A percentile compares a stretch with the other conserved stretches of the same genome.
These are phyloP conservation scores for Podospora bellae-mahoneyi DNA, from an alignment of 495 filamentous ascomycete species.

Conservation along the genomic window DNA sequence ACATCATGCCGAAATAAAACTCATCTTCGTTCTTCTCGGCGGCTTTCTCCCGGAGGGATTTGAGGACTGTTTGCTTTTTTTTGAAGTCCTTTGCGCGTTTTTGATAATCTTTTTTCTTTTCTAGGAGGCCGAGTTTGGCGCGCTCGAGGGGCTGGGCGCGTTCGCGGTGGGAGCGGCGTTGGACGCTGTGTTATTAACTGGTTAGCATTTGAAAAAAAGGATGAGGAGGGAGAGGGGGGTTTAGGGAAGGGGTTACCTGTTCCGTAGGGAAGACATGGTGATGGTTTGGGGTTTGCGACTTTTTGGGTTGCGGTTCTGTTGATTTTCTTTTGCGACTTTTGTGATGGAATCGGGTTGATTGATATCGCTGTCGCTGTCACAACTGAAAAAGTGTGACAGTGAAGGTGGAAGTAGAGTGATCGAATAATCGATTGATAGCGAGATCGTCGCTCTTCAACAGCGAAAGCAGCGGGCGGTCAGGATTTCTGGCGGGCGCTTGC, in stretches of 20 bases:
- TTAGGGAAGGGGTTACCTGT: slow-evolving; percentile 32
- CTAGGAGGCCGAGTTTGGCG: slow-evolving; percentile 33
- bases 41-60: slow-evolving; percentile 74
- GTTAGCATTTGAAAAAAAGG: background rate
- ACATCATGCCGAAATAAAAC: slow-evolving; percentile 92
- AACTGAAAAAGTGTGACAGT: background rate
- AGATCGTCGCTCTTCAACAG: background rate
- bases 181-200: slow-evolving; percentile 22
- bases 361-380: background rate
- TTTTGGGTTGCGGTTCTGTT: background rate
- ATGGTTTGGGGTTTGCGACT: slow-evolving; percentile 1
- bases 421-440: background rate
- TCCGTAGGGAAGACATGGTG: slow-evolving; percentile 35
- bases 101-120: slow-evolving; percentile 68
- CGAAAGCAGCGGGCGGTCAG: background rate
- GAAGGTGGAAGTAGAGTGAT: background rate
- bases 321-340: background rate
- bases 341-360: background rate
- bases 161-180: slow-evolving; percentile 63
- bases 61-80: slow-evolving; percentile 74
- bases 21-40: slow-evolving; percentile 91
- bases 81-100: slow-evolving; percentile 87
- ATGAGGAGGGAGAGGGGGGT: background rate
- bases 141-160: slow-evolving; percentile 82
- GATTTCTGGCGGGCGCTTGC: background rate